Conservation (phyloP, 2,329 filamentous ascomycete genomes). For the Scedosporium minutisporum region DNA sequence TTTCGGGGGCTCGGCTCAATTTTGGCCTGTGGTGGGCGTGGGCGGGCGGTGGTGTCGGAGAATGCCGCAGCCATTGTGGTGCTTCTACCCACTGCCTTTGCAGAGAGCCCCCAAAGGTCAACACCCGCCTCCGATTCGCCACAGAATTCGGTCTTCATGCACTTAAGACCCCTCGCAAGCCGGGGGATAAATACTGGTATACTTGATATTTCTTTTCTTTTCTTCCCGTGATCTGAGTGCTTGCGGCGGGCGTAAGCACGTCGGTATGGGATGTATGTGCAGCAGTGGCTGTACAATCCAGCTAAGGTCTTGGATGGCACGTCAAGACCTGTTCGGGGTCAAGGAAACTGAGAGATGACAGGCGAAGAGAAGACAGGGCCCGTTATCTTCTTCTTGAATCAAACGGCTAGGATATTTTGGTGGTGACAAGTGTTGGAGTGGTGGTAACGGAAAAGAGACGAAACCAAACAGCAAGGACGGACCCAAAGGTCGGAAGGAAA, state of each 20-base stretch:
- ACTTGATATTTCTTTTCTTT: neutral
- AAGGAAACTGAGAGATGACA: neutral
- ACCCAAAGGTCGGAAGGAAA: neutral
- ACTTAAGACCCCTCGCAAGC: neutral
- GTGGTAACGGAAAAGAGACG: neutral
- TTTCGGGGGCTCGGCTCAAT: neutral
- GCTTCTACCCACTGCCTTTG: neutral
- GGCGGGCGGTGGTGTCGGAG: neutral
- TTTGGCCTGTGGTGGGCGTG: conserved; percentile 2
- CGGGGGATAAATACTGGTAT: neutral
- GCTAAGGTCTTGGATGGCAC: neutral
- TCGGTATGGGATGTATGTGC: too few relatives aligned
- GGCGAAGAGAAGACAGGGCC: neutral
- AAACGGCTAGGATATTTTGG: too few relatives aligned
- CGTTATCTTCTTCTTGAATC: neutral
- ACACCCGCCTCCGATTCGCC: conserved; percentile 5
- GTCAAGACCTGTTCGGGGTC: neutral
- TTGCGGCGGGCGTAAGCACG: neutral
- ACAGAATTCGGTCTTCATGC: conserved; percentile 4
- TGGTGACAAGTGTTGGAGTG: too few relatives aligned
- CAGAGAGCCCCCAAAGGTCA: conserved; percentile 1
- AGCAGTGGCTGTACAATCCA: neutral
- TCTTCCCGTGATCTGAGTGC: neutral
- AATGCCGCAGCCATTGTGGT: conserved; percentile 5
- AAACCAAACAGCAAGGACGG: neutral